These are phyloP conservation scores for Aphanoascus verrucosus DNA, from an alignment of 2,329 filamentous ascomycete genomes.

Conservation along the genomic window DNA sequence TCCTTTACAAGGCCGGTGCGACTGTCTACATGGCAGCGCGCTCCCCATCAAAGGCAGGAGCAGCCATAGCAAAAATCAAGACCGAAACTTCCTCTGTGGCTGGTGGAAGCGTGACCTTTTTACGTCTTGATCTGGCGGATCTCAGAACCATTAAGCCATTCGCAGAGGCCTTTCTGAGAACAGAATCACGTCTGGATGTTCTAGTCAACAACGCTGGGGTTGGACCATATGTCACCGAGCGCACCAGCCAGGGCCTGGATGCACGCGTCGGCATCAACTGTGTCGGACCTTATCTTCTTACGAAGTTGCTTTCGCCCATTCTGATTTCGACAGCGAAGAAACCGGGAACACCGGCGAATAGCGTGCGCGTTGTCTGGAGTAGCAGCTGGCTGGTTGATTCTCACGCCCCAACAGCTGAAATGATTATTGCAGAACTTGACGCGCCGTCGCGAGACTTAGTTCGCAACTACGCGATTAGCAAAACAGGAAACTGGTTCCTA, in stretches of 20 bases:
- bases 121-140: constrained; percentile 34
- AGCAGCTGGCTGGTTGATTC: constrained; percentile 13
- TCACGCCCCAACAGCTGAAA: constrained; percentile 15
- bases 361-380: constrained; percentile 30
- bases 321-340: constrained; percentile 24
- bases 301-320: constrained; percentile 29
- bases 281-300: constrained; percentile 34
- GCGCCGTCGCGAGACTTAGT: constrained; percentile 15
- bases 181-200: constrained; percentile 30
- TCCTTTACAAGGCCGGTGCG: constrained; percentile 35
- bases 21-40: constrained; percentile 39
- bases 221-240: constrained; percentile 27
- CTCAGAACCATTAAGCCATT: constrained; percentile 31
- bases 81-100: constrained; percentile 19
- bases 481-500: constrained; percentile 29
- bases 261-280: constrained; percentile 34
- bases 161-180: constrained; percentile 27
- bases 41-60: constrained; percentile 29
- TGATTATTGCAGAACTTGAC: constrained; percentile 22
- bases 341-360: constrained; percentile 14
- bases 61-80: constrained; percentile 34
- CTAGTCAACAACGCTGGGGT: constrained; percentile 30
- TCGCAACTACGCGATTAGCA: constrained; percentile 28
- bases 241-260: constrained; percentile 27
- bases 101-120: constrained; percentile 25